These are phyloP conservation scores for Aspergillus cavernicola DNA, from an alignment of 495 filamentous ascomycete genomes.

Conservation along the genomic window DNA sequence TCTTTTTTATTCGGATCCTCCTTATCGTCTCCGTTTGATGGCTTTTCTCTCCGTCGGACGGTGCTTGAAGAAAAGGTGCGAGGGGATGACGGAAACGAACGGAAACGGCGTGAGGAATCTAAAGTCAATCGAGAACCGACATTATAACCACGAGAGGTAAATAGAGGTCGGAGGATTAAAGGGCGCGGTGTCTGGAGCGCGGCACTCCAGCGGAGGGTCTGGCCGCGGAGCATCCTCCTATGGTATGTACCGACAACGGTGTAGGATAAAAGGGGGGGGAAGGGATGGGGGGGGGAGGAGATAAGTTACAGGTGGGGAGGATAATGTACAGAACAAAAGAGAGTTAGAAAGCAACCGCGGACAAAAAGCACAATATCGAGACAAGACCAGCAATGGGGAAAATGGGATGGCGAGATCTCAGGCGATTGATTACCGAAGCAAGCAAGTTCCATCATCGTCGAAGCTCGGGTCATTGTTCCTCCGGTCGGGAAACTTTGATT, in stretches of 20 bases:
- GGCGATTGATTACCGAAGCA: conserved; percentile 35
- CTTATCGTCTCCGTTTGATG: conserved; percentile 36
- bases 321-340: conserved; percentile 11
- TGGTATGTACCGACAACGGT: conserved; percentile 4
- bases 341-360: neutral
- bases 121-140: conserved; percentile 31
- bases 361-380: conserved; percentile 13
- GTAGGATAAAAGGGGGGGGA: neutral
- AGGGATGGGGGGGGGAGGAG: neutral
- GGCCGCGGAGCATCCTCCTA: conserved; percentile 52
- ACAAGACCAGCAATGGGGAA: conserved; percentile 8
- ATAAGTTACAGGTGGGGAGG: neutral
- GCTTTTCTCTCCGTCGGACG: conserved; percentile 41
- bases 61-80: conserved; percentile 44
- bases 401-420: conserved; percentile 20
- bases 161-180: conserved; percentile 30
- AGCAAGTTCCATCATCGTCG: conserved; percentile 31
- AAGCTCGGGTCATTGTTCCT: conserved; percentile 21
- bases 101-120: conserved; percentile 26
- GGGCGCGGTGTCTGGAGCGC: conserved; percentile 46
- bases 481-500: conserved; percentile 32
- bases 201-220: conserved; percentile 54
- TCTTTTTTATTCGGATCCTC: conserved; percentile 33
- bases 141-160: conserved; percentile 37
- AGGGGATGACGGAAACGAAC: conserved; percentile 28